These are phyloP conservation scores for Talaromyces liani DNA, from an alignment of 495 filamentous ascomycete genomes.

Conservation along the genomic window DNA sequence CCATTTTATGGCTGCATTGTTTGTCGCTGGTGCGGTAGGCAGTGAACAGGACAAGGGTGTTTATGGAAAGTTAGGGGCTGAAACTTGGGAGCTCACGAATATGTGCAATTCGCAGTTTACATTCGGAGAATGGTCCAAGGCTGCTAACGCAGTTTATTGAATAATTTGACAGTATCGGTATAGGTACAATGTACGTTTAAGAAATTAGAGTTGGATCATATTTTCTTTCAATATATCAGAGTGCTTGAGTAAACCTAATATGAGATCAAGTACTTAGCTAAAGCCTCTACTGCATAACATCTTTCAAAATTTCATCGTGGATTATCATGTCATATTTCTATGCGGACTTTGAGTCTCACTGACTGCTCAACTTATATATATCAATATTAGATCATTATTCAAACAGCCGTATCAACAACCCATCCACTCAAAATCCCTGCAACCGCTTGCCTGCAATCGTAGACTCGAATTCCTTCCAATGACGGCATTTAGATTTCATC, in stretches of 20 bases:
- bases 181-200: not conserved
- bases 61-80: conserved; percentile 37
- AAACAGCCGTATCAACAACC: not conserved
- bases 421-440: not conserved
- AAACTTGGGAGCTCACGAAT: conserved; percentile 58
- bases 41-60: conserved; percentile 38
- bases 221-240: not conserved
- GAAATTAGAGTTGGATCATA: not conserved
- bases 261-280: not conserved
- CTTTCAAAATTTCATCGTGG: not conserved
- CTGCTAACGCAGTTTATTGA: not conserved
- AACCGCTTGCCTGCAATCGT: not conserved
- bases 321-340: not conserved
- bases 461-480: not conserved
- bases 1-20: conserved; percentile 53
- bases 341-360: not conserved
- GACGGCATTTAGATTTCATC: not conserved
- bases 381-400: not conserved
- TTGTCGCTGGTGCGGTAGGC: conserved; percentile 49
- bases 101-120: conserved; percentile 60
- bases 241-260: not conserved
- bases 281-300: not conserved
- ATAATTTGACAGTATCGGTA: not conserved
- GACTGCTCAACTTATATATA: not conserved
- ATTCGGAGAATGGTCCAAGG: conserved; percentile 16